Conservation (phyloP, 352 stramenopile species). For the Pythium biforme region DNA sequence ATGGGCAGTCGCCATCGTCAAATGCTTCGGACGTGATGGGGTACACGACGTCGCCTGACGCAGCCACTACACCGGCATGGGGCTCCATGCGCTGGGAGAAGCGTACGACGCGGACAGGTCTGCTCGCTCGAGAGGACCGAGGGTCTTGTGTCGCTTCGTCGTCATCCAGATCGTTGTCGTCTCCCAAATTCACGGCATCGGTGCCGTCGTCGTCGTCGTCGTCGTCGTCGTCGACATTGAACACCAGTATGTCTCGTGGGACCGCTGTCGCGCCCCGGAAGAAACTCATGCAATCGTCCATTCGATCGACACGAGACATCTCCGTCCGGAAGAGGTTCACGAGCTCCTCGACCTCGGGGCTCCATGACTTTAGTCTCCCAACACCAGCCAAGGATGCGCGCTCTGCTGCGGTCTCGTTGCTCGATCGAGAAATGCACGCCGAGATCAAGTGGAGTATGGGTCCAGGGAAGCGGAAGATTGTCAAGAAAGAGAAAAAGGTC, state of each 20-base stretch:
- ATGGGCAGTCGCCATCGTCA: constrained; percentile 21
- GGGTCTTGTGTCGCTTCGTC: not conserved
- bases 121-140: constrained; percentile 11
- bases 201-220: not conserved
- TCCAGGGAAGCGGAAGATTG: constrained; percentile 27
- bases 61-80: constrained; percentile 25
- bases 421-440: constrained; percentile 13
- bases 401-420: not conserved
- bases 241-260: not conserved
- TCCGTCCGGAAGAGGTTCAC: constrained; percentile 17
- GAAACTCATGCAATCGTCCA: constrained; percentile 19
- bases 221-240: constrained; percentile 8
- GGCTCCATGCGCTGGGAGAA: constrained; percentile 50
- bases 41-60: not conserved
- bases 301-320: constrained; percentile 18
- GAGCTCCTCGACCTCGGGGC: not conserved
- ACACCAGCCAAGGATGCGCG: not conserved
- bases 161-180: constrained; percentile 4
- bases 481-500: constrained; percentile 34
- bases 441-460: constrained; percentile 31
- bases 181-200: constrained; percentile 16
- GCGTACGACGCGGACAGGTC: constrained; percentile 28
- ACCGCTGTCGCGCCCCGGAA: not conserved
- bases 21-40: not conserved
- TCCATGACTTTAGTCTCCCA: constrained; percentile 20